Base-by-base conservation (phyloP, 805 yeast species). In the Metschnikowia vanudenii region DNA sequence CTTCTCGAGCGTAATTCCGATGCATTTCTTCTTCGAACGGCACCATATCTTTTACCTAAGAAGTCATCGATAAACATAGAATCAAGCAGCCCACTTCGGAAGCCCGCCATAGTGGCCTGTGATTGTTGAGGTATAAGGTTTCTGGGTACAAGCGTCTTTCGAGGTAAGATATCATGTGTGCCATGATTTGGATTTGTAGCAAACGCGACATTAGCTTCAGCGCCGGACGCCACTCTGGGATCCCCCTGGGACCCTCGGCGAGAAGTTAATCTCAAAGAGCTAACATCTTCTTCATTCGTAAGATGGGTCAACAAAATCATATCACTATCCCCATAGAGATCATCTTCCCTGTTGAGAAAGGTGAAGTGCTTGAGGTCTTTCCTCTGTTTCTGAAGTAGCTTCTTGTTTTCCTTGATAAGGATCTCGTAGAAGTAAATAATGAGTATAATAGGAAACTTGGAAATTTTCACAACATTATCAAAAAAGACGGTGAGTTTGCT, bases 71-170 rank as follows among this genome's bases (percentile, higher is more conserved):
- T 62, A 39, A 68, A 65, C 30, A 67, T 48, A 19, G 71, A 65
- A 47, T 69, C 75, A 33, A 70, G 67, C 43, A 72, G 69, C 36
- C 71, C 73, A 32, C 69, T 67, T 32, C 68, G 59, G 41, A 67
- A 60, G 40, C 66, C 67, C 3, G 64, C 64, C 32, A 69, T 48
- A 1, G 74, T 68, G 24, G 63, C 58, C 12, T 66, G 63, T 5
- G 73, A 68, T 39, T 61, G 61, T 19, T 60, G 60, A 7, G 66
- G 69, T 1, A 51, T 48, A 17, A 67, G 50, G 17, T 35, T 37
- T n/a, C 26, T 29, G 18, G 24, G 33, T 1, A 24, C 30, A 1
- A 19, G 29, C 18, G 24, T 47, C 16, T 22, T 34, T 3, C 35
- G 24, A 2, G 35, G 20, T 9, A 24, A 9, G 12, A n/a, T 12